phyloP scores from a whole-genome alignment of 257 asterid species.

The Gynochthodes officinalis region DNA sequence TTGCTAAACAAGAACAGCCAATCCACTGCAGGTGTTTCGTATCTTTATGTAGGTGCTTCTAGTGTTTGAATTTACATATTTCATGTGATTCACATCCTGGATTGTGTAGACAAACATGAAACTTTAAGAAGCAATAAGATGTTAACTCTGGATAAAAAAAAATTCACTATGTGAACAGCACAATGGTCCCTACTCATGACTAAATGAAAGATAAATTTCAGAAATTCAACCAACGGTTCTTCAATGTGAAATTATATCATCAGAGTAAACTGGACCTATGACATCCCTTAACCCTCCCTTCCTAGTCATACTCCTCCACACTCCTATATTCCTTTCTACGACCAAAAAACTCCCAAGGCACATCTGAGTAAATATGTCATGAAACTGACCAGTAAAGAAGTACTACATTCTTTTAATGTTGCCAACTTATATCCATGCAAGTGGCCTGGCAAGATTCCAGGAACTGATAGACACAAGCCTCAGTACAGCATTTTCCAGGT shows the following conservation, averaged over 20 bases:
- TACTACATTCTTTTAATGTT: not conserved
- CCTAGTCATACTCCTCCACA: too few relatives aligned
- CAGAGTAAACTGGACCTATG: not conserved
- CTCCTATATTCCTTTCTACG: not conserved
- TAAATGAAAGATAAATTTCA: not conserved
- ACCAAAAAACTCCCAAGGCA: not conserved
- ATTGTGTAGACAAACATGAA: not conserved
- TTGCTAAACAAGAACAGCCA: not conserved
- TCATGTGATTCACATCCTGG: not conserved
- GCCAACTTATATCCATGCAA: not conserved
- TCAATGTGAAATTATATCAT: not conserved
- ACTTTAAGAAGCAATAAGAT: not conserved
- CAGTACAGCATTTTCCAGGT: not conserved
- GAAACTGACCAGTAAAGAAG: not conserved
- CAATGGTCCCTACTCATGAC: not conserved
- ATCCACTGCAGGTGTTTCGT: not conserved
- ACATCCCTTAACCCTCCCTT: not conserved
- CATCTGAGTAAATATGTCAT: not conserved
- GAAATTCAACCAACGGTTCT: not conserved
- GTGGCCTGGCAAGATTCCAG: not conserved
- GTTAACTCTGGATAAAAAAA: not conserved
- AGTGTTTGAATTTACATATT: not conserved
- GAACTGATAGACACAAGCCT: not conserved
- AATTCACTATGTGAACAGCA: not conserved
- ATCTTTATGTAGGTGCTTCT: not conserved